Base-by-base conservation (phyloP, 768 basidiomycete species). In the Cyathus striatus region DNA sequence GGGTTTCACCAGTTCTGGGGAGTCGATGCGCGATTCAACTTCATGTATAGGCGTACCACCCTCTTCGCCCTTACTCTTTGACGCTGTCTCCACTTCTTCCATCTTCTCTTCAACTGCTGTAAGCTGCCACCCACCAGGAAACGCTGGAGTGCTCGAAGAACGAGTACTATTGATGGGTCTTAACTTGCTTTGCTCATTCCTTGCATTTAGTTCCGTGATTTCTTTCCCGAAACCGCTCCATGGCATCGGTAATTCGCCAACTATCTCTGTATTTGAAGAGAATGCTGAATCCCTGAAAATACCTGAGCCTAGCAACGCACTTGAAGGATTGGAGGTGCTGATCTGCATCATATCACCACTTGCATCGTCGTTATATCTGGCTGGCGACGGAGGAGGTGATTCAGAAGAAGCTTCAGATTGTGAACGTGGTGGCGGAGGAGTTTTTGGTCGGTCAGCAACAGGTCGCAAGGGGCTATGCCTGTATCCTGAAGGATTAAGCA, bases 201-300 rank as follows among this genome's bases (percentile, higher is more conserved):
- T 21, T 5, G 39, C 27, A 6, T 41, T 38, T 6, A 26, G 10
- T 5, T 26, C 24, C 10, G 22, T 27, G 27, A 35, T 26, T 7
- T 56, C 53, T 21, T 42, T 48, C 13, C 51, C 50, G 23, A 57
- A 50, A 3, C 81, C 83, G 4, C 75, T 76, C 82, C 81, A 86
- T 41, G 76, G 74, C 40, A 82, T 76, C 3, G 81, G 78, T 32
- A 78, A 65, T 23, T 84, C 75, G 13, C 60, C 61, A 41, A 65
- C 72, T 41, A 61, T 60, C 26, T 65, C 74, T 38, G 65, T 75
- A 38, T 58, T 68, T 30, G 61, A 61, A 14, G 83, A 82, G 50
- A 83, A 72, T 4, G 70, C 73, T 22, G 86, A 86, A 53, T 86
- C 83, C 37, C 85, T 72, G 60, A 85, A 86, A 22, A 74, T 73